phyloP scores from a whole-genome alignment of 2,329 filamentous ascomycete species.

The Penicillium sp. region DNA sequence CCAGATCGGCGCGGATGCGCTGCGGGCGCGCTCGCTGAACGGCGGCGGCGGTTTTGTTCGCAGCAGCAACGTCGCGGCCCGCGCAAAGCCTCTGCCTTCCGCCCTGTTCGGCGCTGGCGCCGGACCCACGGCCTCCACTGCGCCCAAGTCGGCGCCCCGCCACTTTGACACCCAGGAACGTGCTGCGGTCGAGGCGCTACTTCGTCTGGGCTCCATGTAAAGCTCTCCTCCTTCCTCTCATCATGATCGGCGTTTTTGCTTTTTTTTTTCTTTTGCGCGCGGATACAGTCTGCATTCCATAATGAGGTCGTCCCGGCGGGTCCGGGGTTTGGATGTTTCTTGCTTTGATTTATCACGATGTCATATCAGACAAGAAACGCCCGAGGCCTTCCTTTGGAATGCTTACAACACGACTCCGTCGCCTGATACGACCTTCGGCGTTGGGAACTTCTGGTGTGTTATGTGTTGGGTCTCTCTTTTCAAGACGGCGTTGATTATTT shows the following conservation, averaged over 20 bases:
- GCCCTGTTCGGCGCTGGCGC: constrained; percentile 24
- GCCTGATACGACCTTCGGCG: constrained; percentile 4
- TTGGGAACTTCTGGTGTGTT: no score
- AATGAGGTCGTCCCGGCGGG: constrained; percentile 27
- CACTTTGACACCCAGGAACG: constrained; percentile 43
- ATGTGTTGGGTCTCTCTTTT: background rate
- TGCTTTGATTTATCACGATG: constrained; percentile 12
- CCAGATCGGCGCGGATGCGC: constrained; percentile 77
- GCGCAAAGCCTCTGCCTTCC: constrained; percentile 21
- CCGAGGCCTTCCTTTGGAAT: background rate
- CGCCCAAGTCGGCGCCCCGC: constrained; percentile 43
- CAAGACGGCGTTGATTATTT: constrained; percentile 7
- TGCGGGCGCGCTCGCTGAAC: constrained; percentile 64
- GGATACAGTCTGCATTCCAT: constrained; percentile 13
- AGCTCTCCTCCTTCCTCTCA: constrained; percentile 22
- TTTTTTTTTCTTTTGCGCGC: constrained; percentile 10
- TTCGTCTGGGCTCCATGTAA: constrained; percentile 51
- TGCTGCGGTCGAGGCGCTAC: constrained; percentile 49
- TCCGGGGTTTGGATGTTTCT: constrained; percentile 23
- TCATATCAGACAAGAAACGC: no score
- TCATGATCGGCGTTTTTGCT: constrained; percentile 25
- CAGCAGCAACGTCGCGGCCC: constrained; percentile 27
- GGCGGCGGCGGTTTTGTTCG: constrained; percentile 43
- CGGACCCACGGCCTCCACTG: constrained; percentile 36
- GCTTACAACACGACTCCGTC: constrained; percentile 6